These are phyloP conservation scores for Phytopythium delawarense DNA, from an alignment of 352 stramenopile species.

Conservation along the genomic window DNA sequence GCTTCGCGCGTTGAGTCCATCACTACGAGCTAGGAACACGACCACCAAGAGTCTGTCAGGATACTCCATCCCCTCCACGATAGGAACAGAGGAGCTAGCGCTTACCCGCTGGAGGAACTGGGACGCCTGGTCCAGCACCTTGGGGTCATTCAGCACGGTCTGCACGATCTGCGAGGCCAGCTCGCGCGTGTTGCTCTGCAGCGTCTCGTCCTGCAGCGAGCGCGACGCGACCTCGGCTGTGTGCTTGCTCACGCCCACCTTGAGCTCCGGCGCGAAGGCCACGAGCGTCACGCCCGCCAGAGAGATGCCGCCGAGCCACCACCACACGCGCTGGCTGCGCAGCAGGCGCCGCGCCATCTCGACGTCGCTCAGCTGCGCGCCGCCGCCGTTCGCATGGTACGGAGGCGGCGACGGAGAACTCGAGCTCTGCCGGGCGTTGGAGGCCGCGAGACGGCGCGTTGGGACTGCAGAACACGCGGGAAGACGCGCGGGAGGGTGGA, in stretches of 20 bases:
- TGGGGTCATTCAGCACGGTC: slow-evolving; percentile 81
- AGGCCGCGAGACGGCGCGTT: neutral
- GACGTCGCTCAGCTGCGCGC: slow-evolving; percentile 35
- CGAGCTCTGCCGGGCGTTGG: neutral
- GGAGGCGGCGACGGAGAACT: neutral
- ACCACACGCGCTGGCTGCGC: slow-evolving; percentile 53
- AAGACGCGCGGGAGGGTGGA: neutral
- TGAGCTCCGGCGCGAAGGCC: slow-evolving; percentile 73
- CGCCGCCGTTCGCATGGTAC: neutral
- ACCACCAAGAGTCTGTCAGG: neutral
- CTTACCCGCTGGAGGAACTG: slow-evolving; percentile 64
- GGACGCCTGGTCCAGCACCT: slow-evolving; percentile 77
- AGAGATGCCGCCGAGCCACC: slow-evolving; percentile 40
- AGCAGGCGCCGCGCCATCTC: slow-evolving; percentile 34
- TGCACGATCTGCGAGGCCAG: slow-evolving; percentile 84
- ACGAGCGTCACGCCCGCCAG: slow-evolving; percentile 49
- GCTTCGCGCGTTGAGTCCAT: slow-evolving; percentile 64
- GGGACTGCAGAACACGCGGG: neutral
- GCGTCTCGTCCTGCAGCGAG: slow-evolving; percentile 81
- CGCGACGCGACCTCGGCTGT: slow-evolving; percentile 78
- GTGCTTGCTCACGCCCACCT: slow-evolving; percentile 75
- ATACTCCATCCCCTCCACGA: too few relatives aligned
- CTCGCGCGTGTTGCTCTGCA: slow-evolving; percentile 66
- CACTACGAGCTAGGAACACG: slow-evolving; percentile 41
- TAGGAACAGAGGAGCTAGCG: neutral